Base-by-base conservation (phyloP, 495 filamentous ascomycete genomes). In the Hypoxylon subgilvum region DNA sequence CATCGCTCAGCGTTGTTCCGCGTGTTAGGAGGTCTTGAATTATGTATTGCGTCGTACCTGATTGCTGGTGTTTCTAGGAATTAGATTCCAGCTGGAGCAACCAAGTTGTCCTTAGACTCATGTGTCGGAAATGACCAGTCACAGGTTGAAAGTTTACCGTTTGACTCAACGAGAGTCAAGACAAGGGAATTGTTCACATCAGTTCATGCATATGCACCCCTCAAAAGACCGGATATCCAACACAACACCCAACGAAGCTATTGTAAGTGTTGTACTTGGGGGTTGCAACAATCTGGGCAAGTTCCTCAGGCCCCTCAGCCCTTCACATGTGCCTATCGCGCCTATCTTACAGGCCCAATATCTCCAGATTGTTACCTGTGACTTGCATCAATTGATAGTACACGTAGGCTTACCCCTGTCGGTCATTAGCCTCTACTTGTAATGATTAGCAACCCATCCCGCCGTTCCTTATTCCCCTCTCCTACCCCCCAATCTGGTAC, bases 291-390 rank as follows among this genome's bases (percentile, higher is more conserved):
- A n/a, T n/a, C n/a, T n/a, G n/a, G n/a, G n/a, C n/a, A n/a, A n/a
- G n/a, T n/a, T n/a, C n/a, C n/a, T n/a, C n/a, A n/a, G n/a, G n/a
- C n/a, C n/a, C n/a, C n/a, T 18, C 10, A 27, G 19, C 21, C 28
- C 47, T 54, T 54, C 54, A 54, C 61, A 64, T 59, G 50, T 50
- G 61, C 61, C 53, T 63, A 63, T 63, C 60, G 47, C 42, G 60
- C 52, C 47, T 59, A 64, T 64, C 49, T 52, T 50, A 48, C 45
- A 34, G 53, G 21, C 12, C 44, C 4, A 51, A 38, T 34, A 52
- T n/a, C n/a, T n/a, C n/a, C n/a, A n/a, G n/a, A n/a, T n/a, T n/a
- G n/a, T n/a, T n/a, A n/a, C n/a, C n/a, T n/a, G n/a, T n/a, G n/a
- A n/a, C n/a, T n/a, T n/a, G n/a, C n/a, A n/a, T n/a, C n/a, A n/a